Base-by-base conservation (phyloP, 148 eudicot species). In the Mesembryanthemum crystallinum region DNA sequence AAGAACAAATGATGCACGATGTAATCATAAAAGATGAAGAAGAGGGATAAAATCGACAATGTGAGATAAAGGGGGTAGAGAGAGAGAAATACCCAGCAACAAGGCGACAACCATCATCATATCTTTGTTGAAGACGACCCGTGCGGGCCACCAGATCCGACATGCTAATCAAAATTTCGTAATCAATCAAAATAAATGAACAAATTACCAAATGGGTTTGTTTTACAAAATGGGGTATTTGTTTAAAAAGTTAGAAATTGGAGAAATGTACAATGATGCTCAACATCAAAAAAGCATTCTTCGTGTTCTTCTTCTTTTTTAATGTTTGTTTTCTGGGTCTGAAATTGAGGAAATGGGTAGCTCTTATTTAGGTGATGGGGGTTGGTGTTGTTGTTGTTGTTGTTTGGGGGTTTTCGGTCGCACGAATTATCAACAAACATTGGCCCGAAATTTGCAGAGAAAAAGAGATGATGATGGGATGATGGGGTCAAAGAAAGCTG, bases 71-170 rank as follows among this genome's bases (percentile, higher is more conserved):
- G 35, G 59, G 67, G 17, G 4, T 14, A 60, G 57, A 45, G 13
- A 49, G 9, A 33, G 7, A 21, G 54, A 69, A 23, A 71, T 86
- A 83, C 89, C 87, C 85, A 57, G 89, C 85, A 78, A 86, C 85
- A 77, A 83, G 88, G 74, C 88, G 86, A 86, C 81, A 83, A 25
- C 85, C 86, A 71, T 65, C 84, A 62, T 83, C 78, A 55, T 86
- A 86, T 64, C 88, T 77, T 77, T 83, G 88, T 60, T 81, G 84
- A 81, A 75, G 86, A 75, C 85, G 86, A 79, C 85, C 86, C 47
- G 81, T 86, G 55, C 88, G 82, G 43, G 85, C 86, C 80, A 86
- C 86, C 76, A 86, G 81, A 71, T 82, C 83, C 39, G 79, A 71
- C 85, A 85, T 85, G 8, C 76, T 71, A 28, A 66, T n/a, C n/a